Percentiles rank a stretch among this genome's conserved stretches.
These are phyloP conservation scores for Haplographium delicatum DNA, from an alignment of 495 filamentous ascomycete genomes.

Conservation along the genomic window DNA sequence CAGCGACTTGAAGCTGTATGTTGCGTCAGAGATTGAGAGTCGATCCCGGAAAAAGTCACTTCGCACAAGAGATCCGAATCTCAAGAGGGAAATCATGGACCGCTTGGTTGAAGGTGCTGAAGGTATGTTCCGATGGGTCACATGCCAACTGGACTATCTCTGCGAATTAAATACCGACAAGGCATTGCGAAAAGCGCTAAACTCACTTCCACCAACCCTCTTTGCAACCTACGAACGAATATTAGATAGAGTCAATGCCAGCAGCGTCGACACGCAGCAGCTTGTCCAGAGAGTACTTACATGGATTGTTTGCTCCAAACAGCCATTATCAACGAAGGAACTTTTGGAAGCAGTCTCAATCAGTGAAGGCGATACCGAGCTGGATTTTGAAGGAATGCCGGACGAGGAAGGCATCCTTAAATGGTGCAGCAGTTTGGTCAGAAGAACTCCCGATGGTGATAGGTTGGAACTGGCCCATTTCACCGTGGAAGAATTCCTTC, in stretches of 20 bases:
- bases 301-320: neutral
- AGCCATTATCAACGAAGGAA: neutral
- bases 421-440: conserved; percentile 1
- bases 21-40: conserved; percentile 2
- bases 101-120: neutral
- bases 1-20: conserved; percentile 1
- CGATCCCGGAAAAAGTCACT: neutral
- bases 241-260: conserved; percentile 1
- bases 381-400: neutral
- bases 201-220: conserved; percentile 1
- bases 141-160: conserved; percentile 3
- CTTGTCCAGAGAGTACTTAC: neutral
- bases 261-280: neutral
- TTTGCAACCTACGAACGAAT: conserved; percentile 3
- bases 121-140: conserved; percentile 5
- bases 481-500: conserved; percentile 11
- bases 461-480: conserved; percentile 5
- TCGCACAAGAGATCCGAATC: neutral
- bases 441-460: neutral
- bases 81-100: conserved; percentile 1
- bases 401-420: conserved; percentile 5
- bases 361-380: neutral
- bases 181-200: neutral
- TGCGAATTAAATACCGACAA: conserved; percentile 3
- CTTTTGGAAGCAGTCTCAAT: conserved; percentile 4